Evolutionary conservation across 148 eudicot species (phyloP), one percentile per base, ranked within the genome.

Genomic region (Chenopodium formosanum): DNA sequence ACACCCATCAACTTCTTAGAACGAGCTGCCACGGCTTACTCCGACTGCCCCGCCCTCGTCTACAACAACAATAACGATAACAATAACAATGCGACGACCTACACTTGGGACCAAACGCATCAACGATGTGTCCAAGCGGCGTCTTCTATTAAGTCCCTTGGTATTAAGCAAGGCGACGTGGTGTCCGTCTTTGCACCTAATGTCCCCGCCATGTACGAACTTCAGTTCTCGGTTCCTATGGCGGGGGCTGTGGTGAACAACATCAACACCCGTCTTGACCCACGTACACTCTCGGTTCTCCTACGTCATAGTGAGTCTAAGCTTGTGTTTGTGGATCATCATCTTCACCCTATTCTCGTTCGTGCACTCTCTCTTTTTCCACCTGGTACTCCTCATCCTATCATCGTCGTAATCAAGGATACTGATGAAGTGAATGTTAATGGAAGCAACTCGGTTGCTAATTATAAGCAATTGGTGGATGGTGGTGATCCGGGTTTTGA

Each of bases 171-270:
- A 14, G 90, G 88, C 3, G 77, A 89, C 0, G 96, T 94, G 0
- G 94, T 94, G 6, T 91, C 96, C 58, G 90, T 92, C 34, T 34
- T 94, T 11, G 92, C 93, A 25, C 96, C 96, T 1, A 94, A 94
- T 60, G 64, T 88, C 14, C 96, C 96, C 7, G 91, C 98, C 82
- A 88, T 89, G 92, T 91, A 87, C 76, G 96, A 94, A 86, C 92
- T 94, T 53, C 94, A 92, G n/a, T 94, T 91, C 75, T 90, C 96
- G 6, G 86, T 91, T 58, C 95, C 95, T 37, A 91, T 92, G 92
- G 75, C 95, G 17, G 95, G 92, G 17, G 89, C 89, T 0, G 50
- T 90, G 20, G 88, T 90, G 16, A 90, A 90, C 76, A 86, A 80
- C 78, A 64, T 90, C 70, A 90, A 90, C 70, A 90, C 87, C 63